Evolutionary conservation across 176 grass and related monocot genomes (phyloP), one percentile per base, ranked within the genome.

Genomic region (Saccharum officinarum): DNA sequence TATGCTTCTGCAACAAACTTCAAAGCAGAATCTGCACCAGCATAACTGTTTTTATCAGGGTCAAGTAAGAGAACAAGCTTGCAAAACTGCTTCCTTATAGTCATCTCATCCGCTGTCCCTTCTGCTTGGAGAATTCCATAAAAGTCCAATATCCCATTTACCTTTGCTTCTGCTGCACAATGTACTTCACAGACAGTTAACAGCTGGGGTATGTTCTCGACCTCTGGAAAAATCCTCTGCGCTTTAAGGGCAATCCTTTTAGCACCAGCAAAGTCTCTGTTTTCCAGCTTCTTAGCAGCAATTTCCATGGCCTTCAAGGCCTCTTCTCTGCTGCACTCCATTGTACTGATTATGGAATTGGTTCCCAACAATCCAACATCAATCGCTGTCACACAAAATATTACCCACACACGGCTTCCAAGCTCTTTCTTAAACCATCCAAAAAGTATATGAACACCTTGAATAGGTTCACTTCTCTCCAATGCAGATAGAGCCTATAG

Each of bases 1-100:
- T 95, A 67, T 66, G 96, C 96, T 85, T 95, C 96, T 20, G 76
- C 80, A 86, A 98, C 86, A 80, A 98, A 88, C 70, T 98, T 98
- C 73, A 98, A 98, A 54, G 96, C 96, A 73, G 89, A 86, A 76
- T 98, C 96, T 65, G 96, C 91, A 70, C 96, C 93, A 73, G 73
- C 83, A 80, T 90, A 90, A 79, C 84, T 80, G 80, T 94, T 98
- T 82, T 94, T 98, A 82, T 98, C 96, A 50, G 96, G 91, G 86
- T 98, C 93, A 86, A 98, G 91, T 80, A 89, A 89, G 72, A 98
- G 83, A 20, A 88, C 91, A 77, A 98, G 91, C 59, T 90, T 95
- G 46, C 81, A 87, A 75, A 89, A 98, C 70, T 92, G 96, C 42
- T 94, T 98, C 88, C 40, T 94, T 59, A 98, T 86, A 36, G 73